Evolutionary conservation across 2,329 filamentous ascomycete species (phyloP), one percentile per base, ranked within the genome.

Genomic region (Phyllosticta ampelicida): DNA sequence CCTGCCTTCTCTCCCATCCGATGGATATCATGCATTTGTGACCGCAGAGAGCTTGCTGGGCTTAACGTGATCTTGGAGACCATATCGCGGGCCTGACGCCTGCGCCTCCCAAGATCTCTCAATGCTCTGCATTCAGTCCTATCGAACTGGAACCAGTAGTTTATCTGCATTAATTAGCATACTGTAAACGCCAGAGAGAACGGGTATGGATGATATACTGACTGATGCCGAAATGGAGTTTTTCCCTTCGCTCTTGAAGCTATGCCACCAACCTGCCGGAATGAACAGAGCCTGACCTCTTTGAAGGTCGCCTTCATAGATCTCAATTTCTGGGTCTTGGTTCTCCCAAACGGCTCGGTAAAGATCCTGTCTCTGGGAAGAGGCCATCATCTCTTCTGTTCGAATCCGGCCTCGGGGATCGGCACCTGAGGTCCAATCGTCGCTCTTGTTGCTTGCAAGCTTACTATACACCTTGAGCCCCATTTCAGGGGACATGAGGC

Each of bases 361-460:
- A 13, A 96, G 71, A 2, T 79, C 74, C 19, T 76, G 71, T 63
- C 84, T 84, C 73, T 96, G 89, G 1, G 75, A 72, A 0, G 90
- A 90, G 55, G 85, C 78, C 90, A 97, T 96, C 91, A 97, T 96
- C 68, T 96, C 90, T 10, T 85, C 79, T 0, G 88, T 87, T 59
- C 90, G 80, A 63, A 96, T 78, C 13, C 73, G 74, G 20, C 76
- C 77, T 54, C 69, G 74, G 19, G 51, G 18, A 26, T 55, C 57
- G 16, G 28, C 52, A 5, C 20, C 28, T 2, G 19, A 36, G 29
- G 29, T 10, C 29, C 9, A 36, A 10, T 18, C 60, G 57, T 65
- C 64, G n/a, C 63, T 65, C 56, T 67, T 74, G 67, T 87, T 77
- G 36, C 13, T n/a, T 6, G n/a, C 36, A n/a, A n/a, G 13, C 36